Evolutionary conservation across 768 basidiomycete species (phyloP).

Genomic region (Omphalotus guepiniiformis): DNA sequence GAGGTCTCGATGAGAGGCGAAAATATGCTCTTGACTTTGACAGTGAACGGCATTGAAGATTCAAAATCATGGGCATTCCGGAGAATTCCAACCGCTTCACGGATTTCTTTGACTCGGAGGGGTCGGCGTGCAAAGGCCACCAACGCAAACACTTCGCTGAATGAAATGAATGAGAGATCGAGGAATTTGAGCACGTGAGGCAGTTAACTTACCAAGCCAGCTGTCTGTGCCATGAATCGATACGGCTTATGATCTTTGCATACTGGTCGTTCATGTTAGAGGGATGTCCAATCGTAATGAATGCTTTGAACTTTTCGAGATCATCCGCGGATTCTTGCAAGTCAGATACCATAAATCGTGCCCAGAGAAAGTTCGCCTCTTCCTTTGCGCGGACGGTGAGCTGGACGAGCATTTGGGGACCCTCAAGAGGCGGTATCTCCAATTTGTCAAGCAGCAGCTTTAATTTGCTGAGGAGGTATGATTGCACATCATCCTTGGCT

Average conservation of each 20-base stretch:
- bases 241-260: constrained; percentile 13
- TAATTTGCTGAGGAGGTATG: not conserved
- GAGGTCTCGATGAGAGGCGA: constrained; percentile 16
- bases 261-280: constrained; percentile 16
- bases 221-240: constrained; percentile 6
- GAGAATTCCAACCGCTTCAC: constrained; percentile 20
- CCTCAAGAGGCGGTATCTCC: constrained; percentile 5
- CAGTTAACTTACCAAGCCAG: constrained; percentile 15
- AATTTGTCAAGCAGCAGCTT: not conserved
- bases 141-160: constrained; percentile 25
- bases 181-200: not conserved
- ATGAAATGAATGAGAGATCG: not conserved
- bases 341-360: constrained; percentile 18
- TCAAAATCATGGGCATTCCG: constrained; percentile 8
- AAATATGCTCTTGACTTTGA: constrained; percentile 10
- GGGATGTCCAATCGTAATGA: constrained; percentile 14
- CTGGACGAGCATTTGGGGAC: constrained; percentile 6
- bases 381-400: constrained; percentile 10
- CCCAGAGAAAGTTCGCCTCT: constrained; percentile 27
- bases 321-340: constrained; percentile 13
- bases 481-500: constrained; percentile 14
- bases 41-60: constrained; percentile 11
- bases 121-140: constrained; percentile 23
- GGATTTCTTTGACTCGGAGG: constrained; percentile 21
- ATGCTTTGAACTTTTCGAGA: constrained; percentile 15